Conservation (phyloP, 768 basidiomycete genomes). For the Mycena latifolia region DNA sequence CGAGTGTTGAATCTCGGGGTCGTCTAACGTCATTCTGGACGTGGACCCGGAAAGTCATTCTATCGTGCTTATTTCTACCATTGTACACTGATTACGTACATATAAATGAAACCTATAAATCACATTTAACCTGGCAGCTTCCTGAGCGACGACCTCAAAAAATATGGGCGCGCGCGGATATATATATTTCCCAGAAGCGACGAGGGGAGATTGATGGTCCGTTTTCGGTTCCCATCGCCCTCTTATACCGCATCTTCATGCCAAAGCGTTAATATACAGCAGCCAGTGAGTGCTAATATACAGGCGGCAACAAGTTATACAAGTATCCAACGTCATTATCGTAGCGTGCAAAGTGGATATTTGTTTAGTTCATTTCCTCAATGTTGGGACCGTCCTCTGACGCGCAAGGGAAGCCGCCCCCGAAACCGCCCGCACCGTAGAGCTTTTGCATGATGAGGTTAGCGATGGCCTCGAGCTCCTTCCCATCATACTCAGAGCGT, state of each 20-base stretch:
- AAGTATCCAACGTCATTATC: conserved; percentile 15
- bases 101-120: neutral
- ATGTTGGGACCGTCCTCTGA: conserved; percentile 90
- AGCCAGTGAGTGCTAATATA: conserved; percentile 16
- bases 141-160: conserved; percentile 1
- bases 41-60: neutral
- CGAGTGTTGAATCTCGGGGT: conserved; percentile 16
- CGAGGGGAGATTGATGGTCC: conserved; percentile 6
- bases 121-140: neutral
- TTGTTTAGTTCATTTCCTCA: conserved; percentile 86
- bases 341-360: conserved; percentile 10
- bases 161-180: neutral
- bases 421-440: conserved; percentile 79
- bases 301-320: conserved; percentile 12
- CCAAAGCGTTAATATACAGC: conserved; percentile 11
- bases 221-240: conserved; percentile 12
- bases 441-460: conserved; percentile 81
- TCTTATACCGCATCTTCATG: conserved; percentile 4
- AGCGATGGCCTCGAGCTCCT: conserved; percentile 88
- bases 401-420: conserved; percentile 68
- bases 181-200: conserved; percentile 4
- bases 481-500: conserved; percentile 94
- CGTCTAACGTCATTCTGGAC: conserved; percentile 1
- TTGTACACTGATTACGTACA: conserved; percentile 2
- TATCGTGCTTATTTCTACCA: neutral